phyloP scores from a whole-genome alignment of 768 basidiomycete genomes.

The Pisolithus sp. region DNA sequence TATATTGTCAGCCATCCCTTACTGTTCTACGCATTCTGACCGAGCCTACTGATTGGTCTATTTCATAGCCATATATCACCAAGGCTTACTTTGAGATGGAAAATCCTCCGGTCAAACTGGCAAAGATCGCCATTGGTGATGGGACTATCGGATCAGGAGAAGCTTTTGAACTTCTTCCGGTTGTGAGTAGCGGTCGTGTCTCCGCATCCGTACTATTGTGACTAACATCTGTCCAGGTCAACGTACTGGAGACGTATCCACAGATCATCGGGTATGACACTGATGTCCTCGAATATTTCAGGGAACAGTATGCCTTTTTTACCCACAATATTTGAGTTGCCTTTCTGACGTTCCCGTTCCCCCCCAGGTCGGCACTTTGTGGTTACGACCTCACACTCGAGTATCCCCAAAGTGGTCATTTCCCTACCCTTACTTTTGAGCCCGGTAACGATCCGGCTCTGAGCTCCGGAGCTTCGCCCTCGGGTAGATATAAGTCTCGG shows the following conservation, averaged over 20 bases:
- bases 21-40: background rate
- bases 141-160: conserved; percentile 48
- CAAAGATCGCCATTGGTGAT: conserved; percentile 68
- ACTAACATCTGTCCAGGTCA: conserved; percentile 24
- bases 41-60: background rate
- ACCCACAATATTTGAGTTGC: background rate
- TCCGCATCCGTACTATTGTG: background rate
- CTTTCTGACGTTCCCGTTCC: background rate
- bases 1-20: conserved; percentile 46
- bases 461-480: background rate
- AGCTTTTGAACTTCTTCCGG: conserved; percentile 48
- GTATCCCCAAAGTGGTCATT: conserved; percentile 54
- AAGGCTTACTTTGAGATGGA: conserved; percentile 61
- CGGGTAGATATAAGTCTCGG: conserved; percentile 12
- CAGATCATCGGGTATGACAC: conserved; percentile 70
- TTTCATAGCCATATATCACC: conserved; percentile 61
- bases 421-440: conserved; percentile 31
- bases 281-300: conserved; percentile 61
- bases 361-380: conserved; percentile 50
- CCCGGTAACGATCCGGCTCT: conserved; percentile 11
- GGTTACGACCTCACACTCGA: conserved; percentile 61
- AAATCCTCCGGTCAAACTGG: conserved; percentile 60
- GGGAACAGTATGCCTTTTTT: conserved; percentile 47
- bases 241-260: conserved; percentile 64
- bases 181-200: conserved; percentile 13